phyloP scores from a whole-genome alignment of 805 yeast genomes.

The Candida ovalis region DNA sequence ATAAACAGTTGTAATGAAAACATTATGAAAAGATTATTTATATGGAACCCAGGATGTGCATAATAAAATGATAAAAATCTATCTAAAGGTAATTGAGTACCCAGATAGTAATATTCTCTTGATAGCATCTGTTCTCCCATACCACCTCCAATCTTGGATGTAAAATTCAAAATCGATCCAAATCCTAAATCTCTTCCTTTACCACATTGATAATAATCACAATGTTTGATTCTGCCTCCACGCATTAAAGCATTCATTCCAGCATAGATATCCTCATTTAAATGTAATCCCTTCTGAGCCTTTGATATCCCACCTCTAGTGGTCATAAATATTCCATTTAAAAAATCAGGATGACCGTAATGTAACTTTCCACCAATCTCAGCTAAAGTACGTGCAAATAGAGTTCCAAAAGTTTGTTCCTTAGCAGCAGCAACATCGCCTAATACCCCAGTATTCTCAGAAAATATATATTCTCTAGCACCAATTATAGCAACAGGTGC shows the following conservation, averaged over 20 bases:
- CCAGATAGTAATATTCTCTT: conserved; percentile 86
- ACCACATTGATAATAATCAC: conserved; percentile 95
- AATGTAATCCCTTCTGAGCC: conserved; percentile 89
- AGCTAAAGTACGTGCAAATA: conserved; percentile 89
- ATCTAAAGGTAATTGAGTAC: conserved; percentile 85
- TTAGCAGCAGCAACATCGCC: conserved; percentile 98
- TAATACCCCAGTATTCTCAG: conserved; percentile 85
- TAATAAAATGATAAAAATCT: conserved; percentile 88
- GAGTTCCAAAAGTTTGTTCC: conserved; percentile 94
- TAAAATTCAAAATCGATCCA: conserved; percentile 86
- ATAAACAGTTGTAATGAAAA: conserved; percentile 85
- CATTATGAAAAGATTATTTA: conserved; percentile 84
- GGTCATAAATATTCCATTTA: conserved; percentile 87
- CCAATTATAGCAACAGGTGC: conserved; percentile 88
- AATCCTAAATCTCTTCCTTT: conserved; percentile 96
- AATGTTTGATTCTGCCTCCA: conserved; percentile 92
- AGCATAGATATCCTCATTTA: conserved; percentile 94
- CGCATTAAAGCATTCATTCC: conserved; percentile 88
- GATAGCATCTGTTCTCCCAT: conserved; percentile 97
- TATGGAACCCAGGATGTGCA: conserved; percentile 96
- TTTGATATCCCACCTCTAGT: conserved; percentile 95
- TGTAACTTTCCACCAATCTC: conserved; percentile 93
- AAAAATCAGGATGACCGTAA: conserved; percentile 95
- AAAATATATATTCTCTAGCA: conserved; percentile 91
- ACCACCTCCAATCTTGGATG: conserved; percentile 95